phyloP scores from a whole-genome alignment of 371 early-diverging fungal genomes.

The Basidiobolus meristosporus region DNA sequence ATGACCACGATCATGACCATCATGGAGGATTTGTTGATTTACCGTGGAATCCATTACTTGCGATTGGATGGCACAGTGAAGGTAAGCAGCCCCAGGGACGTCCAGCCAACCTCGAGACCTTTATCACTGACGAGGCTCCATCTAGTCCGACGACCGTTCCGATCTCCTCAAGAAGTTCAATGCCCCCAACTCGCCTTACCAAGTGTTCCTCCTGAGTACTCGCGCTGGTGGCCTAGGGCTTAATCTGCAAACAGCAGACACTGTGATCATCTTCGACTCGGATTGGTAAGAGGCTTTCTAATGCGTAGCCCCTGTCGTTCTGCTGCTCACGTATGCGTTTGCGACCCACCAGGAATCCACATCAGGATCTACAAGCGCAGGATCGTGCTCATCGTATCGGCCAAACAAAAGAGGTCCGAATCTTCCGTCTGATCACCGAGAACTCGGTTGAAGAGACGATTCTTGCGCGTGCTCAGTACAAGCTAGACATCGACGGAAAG shows the following conservation, averaged over 20 bases:
- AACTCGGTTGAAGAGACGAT: constrained; percentile 96
- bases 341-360: constrained; percentile 83
- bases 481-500: constrained; percentile 92
- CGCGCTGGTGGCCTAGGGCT: constrained; percentile 98
- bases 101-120: background rate
- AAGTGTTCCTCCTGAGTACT: constrained; percentile 94
- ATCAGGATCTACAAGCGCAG: constrained; percentile 98
- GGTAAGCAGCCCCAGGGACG: constrained; percentile 9
- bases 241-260: constrained; percentile 98
- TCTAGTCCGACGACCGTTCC: constrained; percentile 64
- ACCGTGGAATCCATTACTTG: constrained; percentile 59
- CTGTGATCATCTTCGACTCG: too few relatives aligned
- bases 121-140: background rate
- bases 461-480: constrained; percentile 88
- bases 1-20: constrained; percentile 98
- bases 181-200: constrained; percentile 57
- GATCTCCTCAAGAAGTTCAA: constrained; percentile 71
- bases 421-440: constrained; percentile 90
- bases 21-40: constrained; percentile 85
- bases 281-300: constrained; percentile 59
- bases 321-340: background rate
- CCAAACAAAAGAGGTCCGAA: constrained; percentile 99
- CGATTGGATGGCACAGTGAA: constrained; percentile 95
- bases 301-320: background rate
- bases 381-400: constrained; percentile 99